These are phyloP conservation scores for Suhomyces faveliae DNA, from an alignment of 805 yeast species.

Conservation along the genomic window DNA sequence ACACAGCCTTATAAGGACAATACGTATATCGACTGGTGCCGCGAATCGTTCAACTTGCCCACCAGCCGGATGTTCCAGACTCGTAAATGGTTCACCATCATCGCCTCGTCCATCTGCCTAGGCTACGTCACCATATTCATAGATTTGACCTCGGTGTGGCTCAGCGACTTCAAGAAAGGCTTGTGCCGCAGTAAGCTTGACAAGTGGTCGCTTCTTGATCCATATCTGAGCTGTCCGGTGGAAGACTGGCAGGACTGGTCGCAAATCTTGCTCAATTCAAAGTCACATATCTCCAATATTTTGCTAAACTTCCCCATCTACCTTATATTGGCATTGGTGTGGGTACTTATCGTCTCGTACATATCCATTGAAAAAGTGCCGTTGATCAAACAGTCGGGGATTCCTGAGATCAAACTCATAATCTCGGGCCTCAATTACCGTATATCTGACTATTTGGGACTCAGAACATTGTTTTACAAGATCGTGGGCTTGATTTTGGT, in stretches of 20 bases:
- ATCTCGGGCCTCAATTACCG: slow-evolving; percentile 61
- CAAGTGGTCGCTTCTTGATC: slow-evolving; percentile 41
- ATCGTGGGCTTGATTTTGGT: slow-evolving; percentile 58
- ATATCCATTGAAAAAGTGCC: slow-evolving; percentile 27
- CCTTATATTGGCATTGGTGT: slow-evolving; percentile 24
- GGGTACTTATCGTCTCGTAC: slow-evolving; percentile 28
- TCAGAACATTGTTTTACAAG: slow-evolving; percentile 53
- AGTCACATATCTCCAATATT: slow-evolving; percentile 16
- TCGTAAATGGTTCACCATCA: slow-evolving; percentile 49
- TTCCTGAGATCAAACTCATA: slow-evolving; percentile 68
- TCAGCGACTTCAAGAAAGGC: slow-evolving; percentile 55
- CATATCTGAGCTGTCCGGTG: slow-evolving; percentile 43
- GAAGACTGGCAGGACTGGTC: slow-evolving; percentile 43
- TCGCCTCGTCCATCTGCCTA: slow-evolving; percentile 43
- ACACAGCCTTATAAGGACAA: slow-evolving; percentile 35
- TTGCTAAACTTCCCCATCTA: slow-evolving; percentile 39
- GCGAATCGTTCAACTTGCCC: slow-evolving; percentile 34
- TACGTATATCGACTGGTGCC: slow-evolving; percentile 53
- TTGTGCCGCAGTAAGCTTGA: slow-evolving; percentile 41
- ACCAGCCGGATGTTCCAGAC: slow-evolving; percentile 14
- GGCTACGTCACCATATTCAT: slow-evolving; percentile 50
- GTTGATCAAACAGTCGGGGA: slow-evolving; percentile 53
- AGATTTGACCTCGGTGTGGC: slow-evolving; percentile 49
- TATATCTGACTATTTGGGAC: slow-evolving; percentile 48
- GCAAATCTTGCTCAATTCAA: slow-evolving; percentile 23